phyloP scores from a whole-genome alignment of 2,329 filamentous ascomycete genomes.

The Paraphoma chrysanthemicola region DNA sequence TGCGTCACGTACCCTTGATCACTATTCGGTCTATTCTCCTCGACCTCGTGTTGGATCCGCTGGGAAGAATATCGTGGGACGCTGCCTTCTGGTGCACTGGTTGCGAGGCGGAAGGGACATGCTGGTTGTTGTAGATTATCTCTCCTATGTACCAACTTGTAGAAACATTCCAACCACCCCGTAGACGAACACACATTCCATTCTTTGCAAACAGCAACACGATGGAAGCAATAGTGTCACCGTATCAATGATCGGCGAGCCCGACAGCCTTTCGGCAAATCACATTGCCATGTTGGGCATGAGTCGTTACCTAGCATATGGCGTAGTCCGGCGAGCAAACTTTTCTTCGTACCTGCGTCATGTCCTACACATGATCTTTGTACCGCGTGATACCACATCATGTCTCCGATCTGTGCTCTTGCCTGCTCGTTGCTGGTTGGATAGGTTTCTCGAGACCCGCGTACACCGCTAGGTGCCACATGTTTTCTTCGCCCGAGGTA shows the following conservation, averaged over 20 bases:
- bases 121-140: too few species aligned
- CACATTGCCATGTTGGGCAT: background rate
- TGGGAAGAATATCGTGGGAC: too few species aligned
- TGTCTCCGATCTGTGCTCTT: constrained; percentile 1
- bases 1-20: background rate
- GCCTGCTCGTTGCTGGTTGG: background rate
- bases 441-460: background rate
- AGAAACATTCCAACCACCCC: too few species aligned
- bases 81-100: too few species aligned
- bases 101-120: too few species aligned
- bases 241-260: background rate
- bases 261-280: background rate
- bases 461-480: constrained; percentile 6
- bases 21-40: too few species aligned
- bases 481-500: background rate
- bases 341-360: constrained; percentile 3
- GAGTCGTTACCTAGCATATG: background rate
- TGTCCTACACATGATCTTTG: constrained; percentile 1
- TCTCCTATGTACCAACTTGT: too few species aligned
- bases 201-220: background rate
- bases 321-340: background rate
- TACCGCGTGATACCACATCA: constrained; percentile 5
- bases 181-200: too few species aligned
- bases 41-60: background rate
- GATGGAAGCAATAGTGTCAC: background rate